A percentile compares a stretch with the other conserved stretches of the same genome.
Evolutionary conservation across 176 grass and related monocot species (phyloP).

Genomic region (Hordeum vulgare): DNA sequence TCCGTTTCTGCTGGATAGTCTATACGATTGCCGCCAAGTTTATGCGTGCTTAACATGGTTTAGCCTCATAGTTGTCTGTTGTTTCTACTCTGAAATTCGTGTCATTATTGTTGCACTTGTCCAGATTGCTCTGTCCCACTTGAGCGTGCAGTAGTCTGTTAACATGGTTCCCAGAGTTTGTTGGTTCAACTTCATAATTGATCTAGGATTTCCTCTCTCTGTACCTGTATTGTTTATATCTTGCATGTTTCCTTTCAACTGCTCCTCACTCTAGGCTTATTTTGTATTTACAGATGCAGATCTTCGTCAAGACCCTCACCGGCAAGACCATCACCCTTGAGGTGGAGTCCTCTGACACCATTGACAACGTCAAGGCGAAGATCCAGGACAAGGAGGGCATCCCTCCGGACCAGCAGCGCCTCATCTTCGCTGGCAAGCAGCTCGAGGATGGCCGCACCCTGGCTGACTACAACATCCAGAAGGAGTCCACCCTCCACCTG

Average conservation of each 20-base stretch:
- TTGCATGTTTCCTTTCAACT: neutral
- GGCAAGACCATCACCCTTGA: constrained; percentile 55
- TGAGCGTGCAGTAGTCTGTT: neutral
- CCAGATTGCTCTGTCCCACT: neutral
- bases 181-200: neutral
- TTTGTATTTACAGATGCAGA: constrained; percentile 44
- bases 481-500: constrained; percentile 62
- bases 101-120: too few species aligned
- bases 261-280: neutral
- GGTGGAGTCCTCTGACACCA: constrained; percentile 47
- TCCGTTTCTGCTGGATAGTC: too few species aligned
- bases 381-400: constrained; percentile 82
- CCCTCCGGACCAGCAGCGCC: constrained; percentile 46
- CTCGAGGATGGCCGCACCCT: constrained; percentile 59
- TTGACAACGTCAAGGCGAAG: constrained; percentile 51
- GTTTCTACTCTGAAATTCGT: too few species aligned
- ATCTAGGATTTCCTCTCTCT: neutral
- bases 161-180: too few species aligned
- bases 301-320: constrained; percentile 35
- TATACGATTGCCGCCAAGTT: too few species aligned
- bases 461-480: constrained; percentile 63
- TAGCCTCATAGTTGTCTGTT: too few species aligned
- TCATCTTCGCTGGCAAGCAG: constrained; percentile 58
- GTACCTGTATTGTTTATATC: neutral
- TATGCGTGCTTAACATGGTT: too few species aligned